A percentile compares a stretch with the other conserved stretches of the same genome.
Conservation (phyloP, 495 filamentous ascomycete species). For the Usnea hakonensis region DNA sequence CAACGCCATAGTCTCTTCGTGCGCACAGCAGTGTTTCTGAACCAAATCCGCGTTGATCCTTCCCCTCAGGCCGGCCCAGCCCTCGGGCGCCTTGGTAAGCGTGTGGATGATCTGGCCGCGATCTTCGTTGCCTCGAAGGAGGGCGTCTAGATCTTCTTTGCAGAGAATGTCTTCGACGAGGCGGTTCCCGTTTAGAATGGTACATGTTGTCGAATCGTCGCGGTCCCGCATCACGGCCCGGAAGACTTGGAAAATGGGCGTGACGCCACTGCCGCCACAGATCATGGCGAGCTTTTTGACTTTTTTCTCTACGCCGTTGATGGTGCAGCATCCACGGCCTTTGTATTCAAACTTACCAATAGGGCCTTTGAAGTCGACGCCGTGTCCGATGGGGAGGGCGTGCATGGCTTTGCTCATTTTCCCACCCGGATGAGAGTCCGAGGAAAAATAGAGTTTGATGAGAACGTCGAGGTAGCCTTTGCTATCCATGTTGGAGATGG, state of each 20-base stretch:
- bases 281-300: constrained; percentile 80
- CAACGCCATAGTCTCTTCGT: constrained; percentile 58
- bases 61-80: constrained; percentile 66
- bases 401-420: constrained; percentile 83
- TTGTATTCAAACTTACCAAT: constrained; percentile 83
- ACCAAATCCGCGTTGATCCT: constrained; percentile 59
- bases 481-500: constrained; percentile 58
- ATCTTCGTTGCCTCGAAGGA: constrained; percentile 43
- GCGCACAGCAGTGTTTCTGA: constrained; percentile 46
- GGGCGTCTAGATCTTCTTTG: constrained; percentile 61
- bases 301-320: constrained; percentile 50
- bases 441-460: constrained; percentile 78
- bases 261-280: constrained; percentile 82
- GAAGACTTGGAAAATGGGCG: constrained; percentile 85
- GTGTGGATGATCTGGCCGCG: constrained; percentile 64
- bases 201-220: constrained; percentile 52
- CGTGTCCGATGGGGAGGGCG: constrained; percentile 56
- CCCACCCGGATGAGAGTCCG: constrained; percentile 52
- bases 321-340: constrained; percentile 53
- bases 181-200: constrained; percentile 76
- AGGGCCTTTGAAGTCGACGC: constrained; percentile 84
- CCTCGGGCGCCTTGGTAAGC: constrained; percentile 52
- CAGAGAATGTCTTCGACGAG: constrained; percentile 78
- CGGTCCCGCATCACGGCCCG: constrained; percentile 61
- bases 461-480: constrained; percentile 64